Evolutionary conservation across 345 rosid genomes (phyloP), one percentile per base, ranked within the genome.

Genomic region (Camelina hispida): DNA sequence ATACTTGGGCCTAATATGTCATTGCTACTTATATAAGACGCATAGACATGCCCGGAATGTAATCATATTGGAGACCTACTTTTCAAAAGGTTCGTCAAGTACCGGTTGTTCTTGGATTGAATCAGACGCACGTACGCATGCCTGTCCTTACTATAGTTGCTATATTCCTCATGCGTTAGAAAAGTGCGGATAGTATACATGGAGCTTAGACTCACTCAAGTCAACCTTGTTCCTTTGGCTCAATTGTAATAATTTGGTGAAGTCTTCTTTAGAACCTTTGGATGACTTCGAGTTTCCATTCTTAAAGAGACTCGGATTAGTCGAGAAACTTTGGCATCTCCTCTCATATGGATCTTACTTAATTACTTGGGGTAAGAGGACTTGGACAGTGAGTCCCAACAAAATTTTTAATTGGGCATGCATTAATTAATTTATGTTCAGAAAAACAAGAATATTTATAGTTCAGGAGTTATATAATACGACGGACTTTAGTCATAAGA

Each of bases 1-100:
- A 2, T 44, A 44, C 10, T 16, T 69, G 65, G 46, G 65, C 54
- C 46, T 69, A 55, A 4, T 28, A 25, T 66, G 13, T 32, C 40
- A 44, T 25, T 63, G 20, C 13, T 14, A 43, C 30, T 5, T 20
- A 6, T 12, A 11, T 20, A 38, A 38, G 32, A 61, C 32, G 18
- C 38, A 55, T 28, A 15, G 18, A 2, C 34, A 25, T 25, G 6
- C 34, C 4, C 35, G 6, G 2, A 13, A 23, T 32, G 22, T 57
- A 12, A 32, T n/a, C 42, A 53, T 23, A 20, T 51, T 18, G 25
- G 42, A 9, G 2, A 43, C 14, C 13, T 43, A 14, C 14, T n/a
- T 46, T n/a, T 16, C 23, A 16, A 8, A 48, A 16, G 10, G 51
- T 46, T 46, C 18, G 8, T 46, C 51, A n/a, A n/a, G 18, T n/a